phyloP scores from a whole-genome alignment of 2,329 filamentous ascomycete species.

The Fusarium vanettenii region DNA sequence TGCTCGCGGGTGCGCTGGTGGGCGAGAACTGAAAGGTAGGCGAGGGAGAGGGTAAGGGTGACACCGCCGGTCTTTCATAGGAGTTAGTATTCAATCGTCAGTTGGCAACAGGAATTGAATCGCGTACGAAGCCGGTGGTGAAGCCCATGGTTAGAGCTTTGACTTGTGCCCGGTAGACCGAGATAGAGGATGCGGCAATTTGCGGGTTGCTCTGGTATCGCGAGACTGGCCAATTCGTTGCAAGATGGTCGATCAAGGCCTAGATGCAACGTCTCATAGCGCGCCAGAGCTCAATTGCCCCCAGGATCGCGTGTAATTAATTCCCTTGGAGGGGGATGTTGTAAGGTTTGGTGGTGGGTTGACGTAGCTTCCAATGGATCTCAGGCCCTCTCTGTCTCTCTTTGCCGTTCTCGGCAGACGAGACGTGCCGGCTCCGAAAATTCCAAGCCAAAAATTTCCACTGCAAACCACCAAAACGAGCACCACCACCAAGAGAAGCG shows the following conservation, averaged over 20 bases:
- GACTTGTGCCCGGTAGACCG: conserved; percentile 31
- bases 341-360: conserved; percentile 45
- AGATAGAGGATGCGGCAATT: conserved; percentile 45
- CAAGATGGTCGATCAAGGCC: conserved; percentile 27
- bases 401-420: conserved; percentile 35
- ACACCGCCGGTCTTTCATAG: conserved; percentile 75
- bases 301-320: conserved; percentile 29
- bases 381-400: conserved; percentile 30
- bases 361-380: conserved; percentile 35
- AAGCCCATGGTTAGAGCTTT: conserved; percentile 71
- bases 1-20: conserved; percentile 75
- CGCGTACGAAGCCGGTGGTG: conserved; percentile 77
- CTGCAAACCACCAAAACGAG: conserved; percentile 38
- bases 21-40: conserved; percentile 77
- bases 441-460: conserved; percentile 49
- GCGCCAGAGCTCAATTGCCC: conserved; percentile 44
- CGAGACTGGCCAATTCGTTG: conserved; percentile 32
- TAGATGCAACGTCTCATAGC: conserved; percentile 48
- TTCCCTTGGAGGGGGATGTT: conserved; percentile 22
- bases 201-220: conserved; percentile 29
- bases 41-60: conserved; percentile 77
- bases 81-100: conserved; percentile 6
- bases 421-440: conserved; percentile 46
- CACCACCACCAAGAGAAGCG: conserved; percentile 20
- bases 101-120: neutral